phyloP scores from a whole-genome alignment of 495 filamentous ascomycete genomes.

The Aspergillus ellipticus region DNA sequence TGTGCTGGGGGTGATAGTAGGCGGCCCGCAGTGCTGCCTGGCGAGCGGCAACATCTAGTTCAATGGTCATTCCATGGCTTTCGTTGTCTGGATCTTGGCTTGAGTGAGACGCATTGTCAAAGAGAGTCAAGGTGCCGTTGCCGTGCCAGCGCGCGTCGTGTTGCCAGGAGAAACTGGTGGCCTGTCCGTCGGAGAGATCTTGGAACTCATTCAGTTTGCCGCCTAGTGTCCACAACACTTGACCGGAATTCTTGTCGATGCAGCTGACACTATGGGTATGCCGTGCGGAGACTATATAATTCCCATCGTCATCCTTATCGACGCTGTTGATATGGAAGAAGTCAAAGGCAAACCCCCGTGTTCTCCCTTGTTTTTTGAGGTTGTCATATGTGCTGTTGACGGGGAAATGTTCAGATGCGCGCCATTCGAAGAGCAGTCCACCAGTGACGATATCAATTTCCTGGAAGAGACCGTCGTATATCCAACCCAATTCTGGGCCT shows the following conservation, averaged over 20 bases:
- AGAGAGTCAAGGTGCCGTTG: slow-evolving; percentile 42
- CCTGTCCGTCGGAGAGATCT: slow-evolving; percentile 37
- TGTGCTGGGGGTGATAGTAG: slow-evolving; percentile 30
- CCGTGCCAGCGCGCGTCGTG: slow-evolving; percentile 48
- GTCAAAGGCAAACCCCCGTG: slow-evolving; percentile 32
- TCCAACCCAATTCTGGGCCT: slow-evolving; percentile 26
- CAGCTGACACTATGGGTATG: slow-evolving; percentile 41
- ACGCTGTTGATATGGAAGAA: slow-evolving; percentile 56
- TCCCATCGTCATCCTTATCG: slow-evolving; percentile 45
- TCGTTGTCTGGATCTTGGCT: slow-evolving; percentile 20
- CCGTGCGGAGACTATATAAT: slow-evolving; percentile 51
- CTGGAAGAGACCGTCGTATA: slow-evolving; percentile 34
- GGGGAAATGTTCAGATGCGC: slow-evolving; percentile 25
- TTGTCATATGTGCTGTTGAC: slow-evolving; percentile 21
- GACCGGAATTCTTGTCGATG: slow-evolving; percentile 33
- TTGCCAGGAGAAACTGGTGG: slow-evolving; percentile 50
- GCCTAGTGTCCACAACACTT: slow-evolving; percentile 42
- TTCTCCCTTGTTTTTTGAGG: slow-evolving; percentile 9
- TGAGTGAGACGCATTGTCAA: slow-evolving; percentile 43
- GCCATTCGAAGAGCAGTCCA: slow-evolving; percentile 37
- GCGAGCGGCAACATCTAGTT: slow-evolving; percentile 23
- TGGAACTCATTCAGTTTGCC: slow-evolving; percentile 44
- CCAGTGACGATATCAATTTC: slow-evolving; percentile 34
- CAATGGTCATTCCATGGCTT: slow-evolving; percentile 29
- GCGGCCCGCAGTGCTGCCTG: slow-evolving; percentile 19